Conservation (phyloP, 148 eudicot genomes). For the Chenopodium suecicum region DNA sequence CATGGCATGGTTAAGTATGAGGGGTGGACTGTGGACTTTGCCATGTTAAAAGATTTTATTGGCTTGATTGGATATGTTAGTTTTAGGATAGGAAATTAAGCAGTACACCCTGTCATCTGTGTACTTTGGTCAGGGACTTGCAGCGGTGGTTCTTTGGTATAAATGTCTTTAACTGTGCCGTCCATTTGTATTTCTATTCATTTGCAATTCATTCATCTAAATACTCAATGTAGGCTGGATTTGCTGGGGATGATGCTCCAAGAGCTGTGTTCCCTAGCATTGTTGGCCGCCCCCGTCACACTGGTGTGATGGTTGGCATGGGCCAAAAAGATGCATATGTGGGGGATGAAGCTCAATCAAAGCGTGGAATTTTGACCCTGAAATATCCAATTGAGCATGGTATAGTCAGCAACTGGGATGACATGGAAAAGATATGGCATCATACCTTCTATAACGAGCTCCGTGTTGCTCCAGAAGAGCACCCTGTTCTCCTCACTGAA, state of each 20-base stretch:
- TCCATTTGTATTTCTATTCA: neutral
- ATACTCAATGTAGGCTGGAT: slow-evolving; percentile 56
- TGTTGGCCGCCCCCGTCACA: slow-evolving; percentile 78
- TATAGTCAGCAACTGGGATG: slow-evolving; percentile 82
- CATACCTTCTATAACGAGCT: slow-evolving; percentile 83
- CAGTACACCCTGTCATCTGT: neutral
- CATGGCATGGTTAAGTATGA: neutral
- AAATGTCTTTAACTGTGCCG: neutral
- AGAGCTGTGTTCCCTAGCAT: slow-evolving; percentile 83
- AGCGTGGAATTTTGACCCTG: slow-evolving; percentile 68
- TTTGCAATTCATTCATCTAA: slow-evolving; percentile 5
- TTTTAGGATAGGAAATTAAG: no score
- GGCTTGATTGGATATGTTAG: neutral
- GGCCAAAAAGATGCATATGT: slow-evolving; percentile 86
- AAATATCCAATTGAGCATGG: slow-evolving; percentile 84
- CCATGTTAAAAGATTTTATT: neutral
- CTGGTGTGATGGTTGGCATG: slow-evolving; percentile 90
- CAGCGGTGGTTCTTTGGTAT: no score
- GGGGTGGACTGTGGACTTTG: neutral
- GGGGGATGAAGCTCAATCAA: slow-evolving; percentile 82
- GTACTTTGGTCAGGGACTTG: slow-evolving; percentile 1
- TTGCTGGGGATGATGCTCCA: slow-evolving; percentile 88
- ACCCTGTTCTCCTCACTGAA: slow-evolving; percentile 73
- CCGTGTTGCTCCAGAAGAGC: slow-evolving; percentile 84
- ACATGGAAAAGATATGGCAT: slow-evolving; percentile 89